Evolutionary conservation across 208 protist species (phyloP).

Genomic region (Wallacemonas rigidus): DNA sequence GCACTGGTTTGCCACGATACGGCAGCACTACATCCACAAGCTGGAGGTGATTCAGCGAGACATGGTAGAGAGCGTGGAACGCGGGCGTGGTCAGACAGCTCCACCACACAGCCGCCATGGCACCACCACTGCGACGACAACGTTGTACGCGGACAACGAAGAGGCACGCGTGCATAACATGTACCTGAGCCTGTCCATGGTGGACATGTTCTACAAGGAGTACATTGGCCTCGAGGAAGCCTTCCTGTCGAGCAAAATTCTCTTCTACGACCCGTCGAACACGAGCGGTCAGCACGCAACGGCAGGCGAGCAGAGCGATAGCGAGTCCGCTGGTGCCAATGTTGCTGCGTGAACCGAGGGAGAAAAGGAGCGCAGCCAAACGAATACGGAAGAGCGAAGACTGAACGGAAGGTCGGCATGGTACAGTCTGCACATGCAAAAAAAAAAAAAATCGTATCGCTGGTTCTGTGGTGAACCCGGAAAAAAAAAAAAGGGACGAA

Average conservation of each 20-base stretch:
- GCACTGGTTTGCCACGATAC: constrained; percentile 91
- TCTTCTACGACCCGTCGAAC: constrained; percentile 42
- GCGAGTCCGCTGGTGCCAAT: not conserved
- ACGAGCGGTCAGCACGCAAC: constrained; percentile 6
- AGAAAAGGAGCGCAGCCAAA: constrained; percentile 4
- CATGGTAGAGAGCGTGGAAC: constrained; percentile 28
- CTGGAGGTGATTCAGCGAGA: constrained; percentile 26
- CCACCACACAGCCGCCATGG: not conserved
- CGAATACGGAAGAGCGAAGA: not conserved
- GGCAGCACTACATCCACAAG: constrained; percentile 18
- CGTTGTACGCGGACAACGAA: constrained; percentile 13
- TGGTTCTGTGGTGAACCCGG: too few species aligned
- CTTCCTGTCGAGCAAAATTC: constrained; percentile 68
- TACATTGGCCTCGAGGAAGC: constrained; percentile 64
- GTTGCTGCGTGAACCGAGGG: constrained; percentile 4
- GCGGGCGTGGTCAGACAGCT: constrained; percentile 11
- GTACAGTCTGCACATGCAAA: too few species aligned
- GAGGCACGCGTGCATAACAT: constrained; percentile 47
- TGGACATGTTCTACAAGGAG: constrained; percentile 56
- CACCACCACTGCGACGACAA: not conserved
- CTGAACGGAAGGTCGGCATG: too few species aligned
- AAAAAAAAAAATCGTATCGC: too few species aligned
- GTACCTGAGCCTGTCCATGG: constrained; percentile 61
- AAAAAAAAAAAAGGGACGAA: too few species aligned
- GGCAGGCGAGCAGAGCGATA: not conserved